phyloP scores from a whole-genome alignment of 306 rosid genomes.

The Rosa persica region DNA sequence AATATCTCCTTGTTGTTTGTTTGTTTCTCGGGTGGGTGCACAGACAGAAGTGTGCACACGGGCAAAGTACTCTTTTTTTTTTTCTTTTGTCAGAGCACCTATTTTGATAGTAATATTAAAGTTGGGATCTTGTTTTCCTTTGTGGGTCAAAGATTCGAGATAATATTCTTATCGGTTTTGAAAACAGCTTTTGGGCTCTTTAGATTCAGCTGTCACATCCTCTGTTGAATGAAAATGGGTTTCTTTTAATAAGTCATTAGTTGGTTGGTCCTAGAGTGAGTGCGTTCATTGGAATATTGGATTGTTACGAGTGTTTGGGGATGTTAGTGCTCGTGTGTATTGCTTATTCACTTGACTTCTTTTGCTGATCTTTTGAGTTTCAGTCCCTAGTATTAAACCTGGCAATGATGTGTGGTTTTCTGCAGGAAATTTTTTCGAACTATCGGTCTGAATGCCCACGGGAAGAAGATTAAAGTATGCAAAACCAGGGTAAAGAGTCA shows the following conservation, averaged over 20 bases:
- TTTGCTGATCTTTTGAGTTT: not conserved
- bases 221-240: not conserved
- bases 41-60: not conserved
- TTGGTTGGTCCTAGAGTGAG: not conserved
- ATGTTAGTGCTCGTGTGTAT: not conserved
- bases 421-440: slow-evolving; percentile 83
- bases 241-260: not conserved
- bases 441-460: slow-evolving; percentile 90
- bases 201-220: not conserved
- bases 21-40: not conserved
- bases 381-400: not conserved
- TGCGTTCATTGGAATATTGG: not conserved
- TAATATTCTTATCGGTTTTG: not conserved
- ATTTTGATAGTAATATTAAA: not conserved
- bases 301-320: not conserved
- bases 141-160: not conserved
- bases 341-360: not conserved
- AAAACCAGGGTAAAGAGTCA: slow-evolving; percentile 29
- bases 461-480: slow-evolving; percentile 88
- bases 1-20: not conserved
- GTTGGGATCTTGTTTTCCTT: not conserved
- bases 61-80: slow-evolving; percentile 30
- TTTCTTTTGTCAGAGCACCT: too few relatives aligned
- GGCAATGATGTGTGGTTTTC: slow-evolving; percentile 31
- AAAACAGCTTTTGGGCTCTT: not conserved